Evolutionary conservation across 164 flowering plant genomes (phyloP), one percentile per base, ranked within the genome.

Genomic region (Echeveria elegans): DNA sequence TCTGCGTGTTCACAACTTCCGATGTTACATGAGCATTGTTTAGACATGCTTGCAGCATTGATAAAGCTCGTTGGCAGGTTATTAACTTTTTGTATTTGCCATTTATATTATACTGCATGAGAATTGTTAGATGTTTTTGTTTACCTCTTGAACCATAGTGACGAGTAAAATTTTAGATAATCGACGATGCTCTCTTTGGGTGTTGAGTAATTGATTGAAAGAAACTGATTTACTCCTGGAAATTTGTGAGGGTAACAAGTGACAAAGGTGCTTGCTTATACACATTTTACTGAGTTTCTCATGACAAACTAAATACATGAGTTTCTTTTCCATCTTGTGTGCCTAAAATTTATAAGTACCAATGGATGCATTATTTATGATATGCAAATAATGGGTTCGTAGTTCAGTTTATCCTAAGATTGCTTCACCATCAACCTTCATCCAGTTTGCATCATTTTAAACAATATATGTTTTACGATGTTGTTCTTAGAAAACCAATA

Each of bases 1-100:
- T 69, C 70, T 31, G 63, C 85, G 21, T 88, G 90, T 71, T 81
- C 80, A 58, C 82, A 87, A 73, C 96, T 94, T 78, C 97, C 96
- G 11, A 72, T 72, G 67, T 68, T 91, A 80, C 99, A 94, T 71
- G 69, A 63, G 4, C 59, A 69, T 47, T 65, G 83, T 72, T 79
- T 94, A 80, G 88, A 91, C 24, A 77, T 89, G 50, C 82, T 94
- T 47, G 63, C 66, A 73, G 85, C 92, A 62, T 65, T 86, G 66
- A 82, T 86, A 38, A 85, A 82, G 76, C 82, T 83, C 1, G 64
- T 83, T 31, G 79, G 85, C 64, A 89, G 96, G 97, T 94, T 69
- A 78, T 45, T 32, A 26, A 14, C n/a, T 47, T 0, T 63, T 32
- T 61, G 14, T 16, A n/a, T 31, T 36, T 30, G 18, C 31, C 5